These are phyloP conservation scores for Solanum rostratum DNA, from an alignment of 257 asterid genomes.

Conservation along the genomic window DNA sequence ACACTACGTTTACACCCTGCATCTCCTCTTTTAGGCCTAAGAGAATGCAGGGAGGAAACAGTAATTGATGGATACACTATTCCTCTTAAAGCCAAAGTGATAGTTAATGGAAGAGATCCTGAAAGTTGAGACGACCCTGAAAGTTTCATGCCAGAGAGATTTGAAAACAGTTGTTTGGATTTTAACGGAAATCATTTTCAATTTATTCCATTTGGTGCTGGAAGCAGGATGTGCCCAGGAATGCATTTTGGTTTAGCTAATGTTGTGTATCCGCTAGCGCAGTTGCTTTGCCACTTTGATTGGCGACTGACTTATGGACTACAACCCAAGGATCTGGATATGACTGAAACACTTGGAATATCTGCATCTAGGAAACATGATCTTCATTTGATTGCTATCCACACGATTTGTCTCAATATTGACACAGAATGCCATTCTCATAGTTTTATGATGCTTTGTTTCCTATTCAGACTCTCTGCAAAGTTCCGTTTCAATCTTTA, in stretches of 20 bases:
- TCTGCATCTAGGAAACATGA: background rate
- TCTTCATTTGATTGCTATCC: slow-evolving; percentile 1
- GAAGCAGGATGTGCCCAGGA: slow-evolving; percentile 9
- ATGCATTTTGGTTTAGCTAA: background rate
- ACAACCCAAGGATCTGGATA: background rate
- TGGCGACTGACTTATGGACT: slow-evolving; percentile 5
- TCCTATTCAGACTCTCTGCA: background rate
- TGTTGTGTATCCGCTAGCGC: background rate
- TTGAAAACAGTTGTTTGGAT: slow-evolving; percentile 1
- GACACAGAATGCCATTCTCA: background rate
- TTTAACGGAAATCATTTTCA: background rate
- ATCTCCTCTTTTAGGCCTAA: background rate
- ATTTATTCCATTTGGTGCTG: slow-evolving; percentile 11
- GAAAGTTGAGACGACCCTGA: slow-evolving; percentile 2
- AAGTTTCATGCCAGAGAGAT: slow-evolving; percentile 3
- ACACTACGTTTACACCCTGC: slow-evolving; percentile 9
- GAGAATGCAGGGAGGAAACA: slow-evolving; percentile 1
- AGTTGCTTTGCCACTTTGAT: slow-evolving; percentile 1
- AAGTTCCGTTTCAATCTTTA: background rate
- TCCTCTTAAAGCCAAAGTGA: background rate
- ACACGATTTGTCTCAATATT: background rate
- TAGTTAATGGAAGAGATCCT: slow-evolving; percentile 9
- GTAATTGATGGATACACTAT: background rate
- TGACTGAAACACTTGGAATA: background rate
- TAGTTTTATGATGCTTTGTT: background rate